Evolutionary conservation across 108 stramenopile species (phyloP), one percentile per base, ranked within the genome.

Genomic region (Cyclotella baltica): DNA sequence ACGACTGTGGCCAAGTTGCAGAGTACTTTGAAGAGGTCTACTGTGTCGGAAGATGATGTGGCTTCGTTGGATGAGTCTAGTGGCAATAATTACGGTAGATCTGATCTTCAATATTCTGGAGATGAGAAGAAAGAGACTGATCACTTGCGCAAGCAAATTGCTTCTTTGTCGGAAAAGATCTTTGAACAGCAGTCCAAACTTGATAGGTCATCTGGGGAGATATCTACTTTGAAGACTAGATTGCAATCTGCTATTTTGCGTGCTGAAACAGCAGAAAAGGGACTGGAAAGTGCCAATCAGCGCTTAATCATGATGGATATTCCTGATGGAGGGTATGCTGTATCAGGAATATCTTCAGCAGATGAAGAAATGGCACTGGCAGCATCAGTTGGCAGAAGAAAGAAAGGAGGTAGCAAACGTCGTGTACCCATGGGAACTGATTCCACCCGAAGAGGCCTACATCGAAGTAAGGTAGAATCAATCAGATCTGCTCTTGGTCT

Each of bases 401-500:
- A 23, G 27, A 75, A 43, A 50, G 43, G 59, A 38, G 78, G 51
- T 4, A 46, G 20, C 31, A 62, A 62, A 10, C 61, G 61, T 16
- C 33, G 61, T 25, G 18, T 34, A 29, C 64, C 76, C 31, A 59
- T 81, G 25, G 53, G 75, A 62, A 30, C 52, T 34, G 18, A 47
- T 43, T 23, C 63, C 19, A 11, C 67, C n/a, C 46, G 73, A 59
- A 31, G 62, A 40, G 40, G 64, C 50, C 51, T 70, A 22, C 62
- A 27, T 33, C 62, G 31, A 64, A 74, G 55, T 29, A 77, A 62
- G 56, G 75, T 83, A 23, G 81, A 76, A 58, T 87, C 94, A 0
- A 94, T 94, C 35, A 80, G 91, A 36, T 74, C 88, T 13, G 90
- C 88, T 3, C 85, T 94, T 64, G 79, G 78, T 31, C 86, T 92